Conservation (phyloP, 768 basidiomycete genomes). For the Calocera viscosa region DNA sequence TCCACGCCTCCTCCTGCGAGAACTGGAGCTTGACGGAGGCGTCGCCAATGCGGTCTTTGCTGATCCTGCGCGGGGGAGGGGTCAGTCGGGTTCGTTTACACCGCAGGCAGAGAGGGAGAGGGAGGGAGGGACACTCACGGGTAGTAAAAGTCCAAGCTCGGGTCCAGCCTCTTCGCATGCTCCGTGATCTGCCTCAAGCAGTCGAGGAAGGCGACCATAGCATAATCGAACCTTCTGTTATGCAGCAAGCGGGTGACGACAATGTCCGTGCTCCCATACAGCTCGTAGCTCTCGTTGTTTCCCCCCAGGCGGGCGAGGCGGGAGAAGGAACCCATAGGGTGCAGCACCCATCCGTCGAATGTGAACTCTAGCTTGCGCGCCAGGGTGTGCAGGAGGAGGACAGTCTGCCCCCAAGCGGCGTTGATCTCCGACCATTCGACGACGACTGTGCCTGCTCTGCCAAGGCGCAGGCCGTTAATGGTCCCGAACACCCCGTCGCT, state of each 20-base stretch:
- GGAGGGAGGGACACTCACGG: constrained; percentile 45
- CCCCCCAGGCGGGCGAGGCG: constrained; percentile 57
- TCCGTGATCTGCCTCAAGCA: constrained; percentile 88
- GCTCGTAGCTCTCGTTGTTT: constrained; percentile 75
- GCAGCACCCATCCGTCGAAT: constrained; percentile 69
- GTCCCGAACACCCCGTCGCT: constrained; percentile 92
- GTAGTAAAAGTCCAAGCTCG: constrained; percentile 66
- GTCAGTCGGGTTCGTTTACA: no score
- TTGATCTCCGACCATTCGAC: constrained; percentile 99
- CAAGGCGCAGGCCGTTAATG: constrained; percentile 90
- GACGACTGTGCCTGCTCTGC: constrained; percentile 61
- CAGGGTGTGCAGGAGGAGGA: constrained; percentile 82
- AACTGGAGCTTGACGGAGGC: constrained; percentile 90
- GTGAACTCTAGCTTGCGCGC: constrained; percentile 82
- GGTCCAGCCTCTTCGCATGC: constrained; percentile 61
- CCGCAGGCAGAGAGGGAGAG: constrained; percentile 4
- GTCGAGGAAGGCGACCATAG: constrained; percentile 92
- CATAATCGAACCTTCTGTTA: constrained; percentile 89
- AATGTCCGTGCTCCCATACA: constrained; percentile 66
- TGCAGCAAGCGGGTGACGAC: constrained; percentile 80
- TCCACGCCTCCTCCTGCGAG: constrained; percentile 93
- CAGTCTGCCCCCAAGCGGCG: constrained; percentile 93
- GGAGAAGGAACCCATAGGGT: constrained; percentile 93
- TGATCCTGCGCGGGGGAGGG: constrained; percentile 42
- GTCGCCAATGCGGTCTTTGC: constrained; percentile 91